Conservation (phyloP, 495 filamentous ascomycete genomes). For the Penicillium atrosanguineum region DNA sequence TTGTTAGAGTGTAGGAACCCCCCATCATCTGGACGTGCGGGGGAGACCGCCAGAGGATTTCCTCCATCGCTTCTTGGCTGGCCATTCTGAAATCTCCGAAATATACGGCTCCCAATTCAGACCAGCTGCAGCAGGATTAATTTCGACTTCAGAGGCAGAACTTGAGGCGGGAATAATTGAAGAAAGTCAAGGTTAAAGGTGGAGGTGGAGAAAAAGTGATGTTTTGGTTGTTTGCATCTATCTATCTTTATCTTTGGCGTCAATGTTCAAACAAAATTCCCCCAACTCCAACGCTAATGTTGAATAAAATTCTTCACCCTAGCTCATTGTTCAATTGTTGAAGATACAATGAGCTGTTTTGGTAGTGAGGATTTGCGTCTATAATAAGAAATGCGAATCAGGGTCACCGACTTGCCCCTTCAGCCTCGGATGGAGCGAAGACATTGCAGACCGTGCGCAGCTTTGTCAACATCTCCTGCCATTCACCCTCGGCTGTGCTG, state of each 20-base stretch:
- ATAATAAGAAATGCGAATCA: background rate
- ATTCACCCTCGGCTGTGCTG: slow-evolving; percentile 74
- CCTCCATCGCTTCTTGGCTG: slow-evolving; percentile 64
- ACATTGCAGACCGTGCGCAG: slow-evolving; percentile 61
- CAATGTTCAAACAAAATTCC: slow-evolving; percentile 1
- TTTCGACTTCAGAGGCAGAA: background rate
- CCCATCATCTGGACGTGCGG: slow-evolving; percentile 58
- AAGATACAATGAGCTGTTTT: slow-evolving; percentile 20
- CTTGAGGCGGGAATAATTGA: background rate
- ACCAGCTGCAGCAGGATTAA: background rate
- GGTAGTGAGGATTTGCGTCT: background rate
- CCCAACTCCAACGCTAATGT: slow-evolving; percentile 33
- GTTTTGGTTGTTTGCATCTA: slow-evolving; percentile 41
- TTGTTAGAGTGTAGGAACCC: slow-evolving; percentile 50
- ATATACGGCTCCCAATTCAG: background rate
- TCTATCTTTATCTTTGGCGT: background rate
- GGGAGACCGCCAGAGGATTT: slow-evolving; percentile 72
- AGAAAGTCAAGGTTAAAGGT: background rate
- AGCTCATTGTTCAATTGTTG: slow-evolving; percentile 28
- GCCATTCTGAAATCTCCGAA: slow-evolving; percentile 23
- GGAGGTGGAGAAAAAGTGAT: slow-evolving; percentile 21
- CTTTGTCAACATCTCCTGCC: slow-evolving; percentile 89
- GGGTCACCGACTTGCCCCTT: background rate
- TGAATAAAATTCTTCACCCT: slow-evolving; percentile 27
- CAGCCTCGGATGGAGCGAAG: slow-evolving; percentile 29